Percentiles rank a stretch among this genome's conserved stretches.
Conservation (phyloP, 495 filamentous ascomycete genomes). For the Neurospora sublineolata region DNA sequence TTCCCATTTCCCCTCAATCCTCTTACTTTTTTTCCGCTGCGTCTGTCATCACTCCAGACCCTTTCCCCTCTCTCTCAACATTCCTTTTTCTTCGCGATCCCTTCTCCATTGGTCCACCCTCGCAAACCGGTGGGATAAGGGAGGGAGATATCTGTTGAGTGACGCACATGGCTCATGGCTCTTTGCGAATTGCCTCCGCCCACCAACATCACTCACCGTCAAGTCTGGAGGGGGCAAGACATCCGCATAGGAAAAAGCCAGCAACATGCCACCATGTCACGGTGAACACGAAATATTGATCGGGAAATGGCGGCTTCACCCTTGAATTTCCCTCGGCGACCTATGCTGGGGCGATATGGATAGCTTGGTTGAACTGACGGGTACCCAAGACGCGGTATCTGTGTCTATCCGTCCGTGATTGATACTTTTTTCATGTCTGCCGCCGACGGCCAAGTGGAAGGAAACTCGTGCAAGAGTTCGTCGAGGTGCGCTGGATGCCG, state of each 20-base stretch:
- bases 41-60: not conserved
- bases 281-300: not conserved
- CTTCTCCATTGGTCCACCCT: not conserved
- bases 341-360: not conserved
- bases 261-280: not conserved
- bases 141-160: not conserved
- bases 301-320: not conserved
- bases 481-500: not conserved
- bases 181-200: not conserved
- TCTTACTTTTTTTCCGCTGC: not conserved
- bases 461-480: not conserved
- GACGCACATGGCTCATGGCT: not conserved
- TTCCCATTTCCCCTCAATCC: not conserved
- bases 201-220: not conserved
- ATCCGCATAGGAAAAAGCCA: not conserved
- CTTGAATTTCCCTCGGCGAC: not conserved
- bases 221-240: not conserved
- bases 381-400: not conserved
- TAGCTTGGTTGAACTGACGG: not conserved
- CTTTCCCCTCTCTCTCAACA: not conserved
- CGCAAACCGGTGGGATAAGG: not conserved
- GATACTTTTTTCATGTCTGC: not conserved
- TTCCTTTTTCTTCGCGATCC: not conserved
- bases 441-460: not conserved
- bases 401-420: not conserved